Evolutionary conservation across 2,329 filamentous ascomycete species (phyloP).

Genomic region (Xylariales sp.): DNA sequence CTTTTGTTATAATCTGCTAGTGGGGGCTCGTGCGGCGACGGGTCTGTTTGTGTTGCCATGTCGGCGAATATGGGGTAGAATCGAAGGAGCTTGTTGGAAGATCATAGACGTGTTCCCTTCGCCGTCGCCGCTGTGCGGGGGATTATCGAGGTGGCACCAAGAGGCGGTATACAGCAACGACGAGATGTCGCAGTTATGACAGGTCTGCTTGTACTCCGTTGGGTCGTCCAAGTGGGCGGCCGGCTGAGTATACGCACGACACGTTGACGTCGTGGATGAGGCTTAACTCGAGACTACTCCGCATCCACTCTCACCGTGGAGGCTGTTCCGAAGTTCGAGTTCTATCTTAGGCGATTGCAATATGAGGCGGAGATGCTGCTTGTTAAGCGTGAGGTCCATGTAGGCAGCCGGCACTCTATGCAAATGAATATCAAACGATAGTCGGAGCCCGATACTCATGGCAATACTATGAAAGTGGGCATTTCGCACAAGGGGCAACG

Average conservation of each 20-base stretch:
- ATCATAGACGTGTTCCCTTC: conserved; percentile 18
- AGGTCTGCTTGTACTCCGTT: conserved; percentile 6
- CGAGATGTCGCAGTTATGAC: conserved; percentile 14
- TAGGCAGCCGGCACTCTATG: conserved; percentile 17
- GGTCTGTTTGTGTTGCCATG: conserved; percentile 23
- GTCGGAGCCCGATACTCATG: conserved; percentile 18
- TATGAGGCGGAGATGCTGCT: conserved; percentile 1
- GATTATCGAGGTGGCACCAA: conserved; percentile 11
- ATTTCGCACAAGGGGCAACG: conserved; percentile 3
- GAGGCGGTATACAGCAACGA: conserved; percentile 14
- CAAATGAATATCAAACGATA: conserved; percentile 15
- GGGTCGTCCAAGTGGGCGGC: too few relatives aligned
- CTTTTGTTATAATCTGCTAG: conserved; percentile 19
- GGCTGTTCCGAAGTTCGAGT: conserved; percentile 5
- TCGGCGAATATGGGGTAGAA: conserved; percentile 16
- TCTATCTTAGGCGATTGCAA: conserved; percentile 13
- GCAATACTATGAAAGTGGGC: neutral
- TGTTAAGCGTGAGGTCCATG: conserved; percentile 13
- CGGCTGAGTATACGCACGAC: too few relatives aligned
- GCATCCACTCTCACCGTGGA: neutral
- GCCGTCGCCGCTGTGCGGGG: conserved; percentile 17
- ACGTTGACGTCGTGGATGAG: too few relatives aligned
- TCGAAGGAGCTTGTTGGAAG: conserved; percentile 15
- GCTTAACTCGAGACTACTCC: neutral
- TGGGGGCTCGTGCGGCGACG: conserved; percentile 19